Evolutionary conservation across 306 rosid genomes (phyloP).

Genomic region (Medicago truncatula): DNA sequence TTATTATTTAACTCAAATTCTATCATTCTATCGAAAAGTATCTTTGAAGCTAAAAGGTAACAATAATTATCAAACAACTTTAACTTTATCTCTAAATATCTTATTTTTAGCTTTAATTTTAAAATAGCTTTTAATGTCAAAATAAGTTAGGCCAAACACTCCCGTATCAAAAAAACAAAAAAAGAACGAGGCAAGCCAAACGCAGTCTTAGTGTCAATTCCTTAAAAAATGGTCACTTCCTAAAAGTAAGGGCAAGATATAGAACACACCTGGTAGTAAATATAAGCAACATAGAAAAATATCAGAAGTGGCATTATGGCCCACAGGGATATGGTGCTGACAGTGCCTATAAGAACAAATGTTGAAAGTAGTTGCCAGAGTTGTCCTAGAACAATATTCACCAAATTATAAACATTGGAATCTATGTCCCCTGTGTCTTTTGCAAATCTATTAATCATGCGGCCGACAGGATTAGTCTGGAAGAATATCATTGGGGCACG

Average conservation of each 20-base stretch:
- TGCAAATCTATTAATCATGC: slow-evolving; percentile 89
- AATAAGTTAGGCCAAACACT: too few species aligned
- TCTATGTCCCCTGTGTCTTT: slow-evolving; percentile 84
- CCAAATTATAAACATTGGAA: slow-evolving; percentile 54
- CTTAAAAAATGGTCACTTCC: too few species aligned
- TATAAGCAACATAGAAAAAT: slow-evolving; percentile 77
- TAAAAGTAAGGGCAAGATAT: not conserved
- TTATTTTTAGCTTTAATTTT: too few species aligned
- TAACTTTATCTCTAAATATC: too few species aligned
- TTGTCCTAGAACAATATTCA: slow-evolving; percentile 67
- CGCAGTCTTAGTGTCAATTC: too few species aligned
- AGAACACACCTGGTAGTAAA: slow-evolving; percentile 76
- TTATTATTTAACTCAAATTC: too few species aligned
- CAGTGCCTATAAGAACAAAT: slow-evolving; percentile 78
- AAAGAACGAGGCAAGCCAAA: too few species aligned
- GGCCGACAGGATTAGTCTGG: slow-evolving; percentile 87
- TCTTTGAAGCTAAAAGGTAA: too few species aligned
- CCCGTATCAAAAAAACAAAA: too few species aligned
- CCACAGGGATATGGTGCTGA: slow-evolving; percentile 91
- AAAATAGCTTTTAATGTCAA: too few species aligned
- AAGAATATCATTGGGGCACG: slow-evolving; percentile 88
- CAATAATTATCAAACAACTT: too few species aligned
- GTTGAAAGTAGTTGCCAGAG: slow-evolving; percentile 84
- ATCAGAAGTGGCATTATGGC: slow-evolving; percentile 84
- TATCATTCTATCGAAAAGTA: too few species aligned